Conservation (phyloP, 1,284 basidiomycete species). For the Rhodotorula sp. region DNA sequence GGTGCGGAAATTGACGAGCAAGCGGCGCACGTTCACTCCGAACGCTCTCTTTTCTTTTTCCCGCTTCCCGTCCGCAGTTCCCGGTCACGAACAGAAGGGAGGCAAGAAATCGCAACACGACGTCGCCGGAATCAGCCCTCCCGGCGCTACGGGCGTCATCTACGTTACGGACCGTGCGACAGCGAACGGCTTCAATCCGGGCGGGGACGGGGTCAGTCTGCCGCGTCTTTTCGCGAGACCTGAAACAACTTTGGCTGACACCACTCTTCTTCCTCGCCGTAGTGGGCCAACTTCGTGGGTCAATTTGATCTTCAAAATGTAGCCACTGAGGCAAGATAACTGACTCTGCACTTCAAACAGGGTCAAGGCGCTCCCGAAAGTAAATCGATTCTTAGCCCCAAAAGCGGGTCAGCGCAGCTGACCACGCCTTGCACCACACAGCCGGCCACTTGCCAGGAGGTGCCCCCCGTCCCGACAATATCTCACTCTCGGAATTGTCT, state of each 20-base stretch:
- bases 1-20: too few relatives aligned
- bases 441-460: constrained; percentile 67
- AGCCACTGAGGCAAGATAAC: not conserved
- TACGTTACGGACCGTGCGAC: constrained; percentile 60
- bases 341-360: not conserved
- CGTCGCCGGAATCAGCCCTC: constrained; percentile 65
- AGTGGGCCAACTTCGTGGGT: constrained; percentile 69
- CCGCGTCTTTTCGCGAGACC: not conserved
- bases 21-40: too few relatives aligned
- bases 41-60: too few relatives aligned
- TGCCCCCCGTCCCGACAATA: constrained; percentile 61
- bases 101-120: constrained; percentile 67
- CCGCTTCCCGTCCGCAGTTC: constrained; percentile 5
- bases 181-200: constrained; percentile 30
- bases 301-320: not conserved
- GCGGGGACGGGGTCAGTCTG: not conserved
- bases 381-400: not conserved
- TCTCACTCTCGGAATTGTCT: constrained; percentile 55
- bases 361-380: constrained; percentile 80
- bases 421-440: not conserved
- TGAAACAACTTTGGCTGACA: not conserved
- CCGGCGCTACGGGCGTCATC: constrained; percentile 57
- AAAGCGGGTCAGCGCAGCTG: not conserved
- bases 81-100: constrained; percentile 22
- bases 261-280: constrained; percentile 41